Evolutionary conservation across 768 basidiomycete species (phyloP), one percentile per base, ranked within the genome.

Genomic region (Trametes cubensis): DNA sequence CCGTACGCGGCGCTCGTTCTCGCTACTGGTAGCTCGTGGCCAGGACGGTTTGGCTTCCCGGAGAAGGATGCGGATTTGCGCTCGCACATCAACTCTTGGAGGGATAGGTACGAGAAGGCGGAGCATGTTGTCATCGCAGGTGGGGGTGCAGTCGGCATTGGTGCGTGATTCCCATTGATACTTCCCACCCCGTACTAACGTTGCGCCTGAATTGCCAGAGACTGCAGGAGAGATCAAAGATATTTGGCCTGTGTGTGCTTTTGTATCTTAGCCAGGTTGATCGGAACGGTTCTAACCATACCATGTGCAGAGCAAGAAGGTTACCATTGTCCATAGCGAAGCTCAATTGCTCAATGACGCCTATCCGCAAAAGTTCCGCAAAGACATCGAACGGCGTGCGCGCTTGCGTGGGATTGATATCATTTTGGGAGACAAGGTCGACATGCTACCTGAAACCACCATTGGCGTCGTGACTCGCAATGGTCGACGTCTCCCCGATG

Each of bases 321-420:
- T 90, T 17, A 87, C 86, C 18, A 78, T 90, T 48, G 81, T 90
- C 11, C 89, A 90, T 13, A 76, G 79, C 26, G 74, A 79, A n/a
- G 53, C 64, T 2, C 71, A 78, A n/a, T 79, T 88, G 39, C 75
- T 90, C 61, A 87, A 87, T 62, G 70, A 76, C 6, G 71, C 78
- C 0, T 90, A 89, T 67, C 80, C 85, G 0, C 68, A 76, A 10
- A 79, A 80, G 52, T 83, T 83, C 72, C 81, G 89, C 52, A 78
- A 76, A 26, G 77, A 72, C 23, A 68, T 85, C 2, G 80, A 79
- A 51, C 71, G 74, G 2, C 75, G 78, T 15, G 64, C 86, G 2
- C 69, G 67, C 10, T 71, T 68, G 1, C 80, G 80, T 6, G 83
- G 81, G 3, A 73, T 89, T 58, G 73, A 82, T 4, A 47, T 89